Conservation (phyloP, 345 rosid genomes). For the Populus alba region DNA sequence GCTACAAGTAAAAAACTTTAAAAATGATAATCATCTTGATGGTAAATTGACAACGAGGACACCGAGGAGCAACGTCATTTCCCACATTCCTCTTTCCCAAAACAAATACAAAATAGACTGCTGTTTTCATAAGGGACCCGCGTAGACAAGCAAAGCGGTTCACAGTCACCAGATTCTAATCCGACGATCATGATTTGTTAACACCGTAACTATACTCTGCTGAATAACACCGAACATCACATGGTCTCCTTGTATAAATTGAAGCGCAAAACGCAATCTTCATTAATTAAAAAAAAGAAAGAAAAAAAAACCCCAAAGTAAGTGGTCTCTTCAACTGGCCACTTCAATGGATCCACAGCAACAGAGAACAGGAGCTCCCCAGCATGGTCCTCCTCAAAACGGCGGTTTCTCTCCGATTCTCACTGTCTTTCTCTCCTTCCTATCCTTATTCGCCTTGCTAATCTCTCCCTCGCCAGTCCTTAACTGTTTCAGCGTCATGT, state of each 20-base stretch:
- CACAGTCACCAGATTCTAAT: neutral
- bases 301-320: neutral
- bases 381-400: conserved; percentile 25
- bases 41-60: too few species aligned
- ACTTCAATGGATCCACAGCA: conserved; percentile 13
- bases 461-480: neutral
- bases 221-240: neutral
- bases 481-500: neutral
- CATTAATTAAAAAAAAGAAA: neutral
- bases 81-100: too few species aligned
- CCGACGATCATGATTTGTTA: neutral
- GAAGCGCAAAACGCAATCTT: neutral
- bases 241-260: neutral
- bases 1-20: too few species aligned
- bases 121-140: neutral
- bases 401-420: conserved; percentile 30
- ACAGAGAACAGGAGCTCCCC: conserved; percentile 30
- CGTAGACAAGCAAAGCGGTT: neutral
- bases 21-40: too few species aligned
- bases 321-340: neutral
- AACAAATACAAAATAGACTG: too few species aligned
- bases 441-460: conserved; percentile 39
- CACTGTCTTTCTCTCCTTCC: conserved; percentile 28
- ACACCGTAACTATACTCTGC: neutral
- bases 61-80: too few species aligned